Conservation (phyloP, 257 asterid species). For the Nicotiana tabacum region DNA sequence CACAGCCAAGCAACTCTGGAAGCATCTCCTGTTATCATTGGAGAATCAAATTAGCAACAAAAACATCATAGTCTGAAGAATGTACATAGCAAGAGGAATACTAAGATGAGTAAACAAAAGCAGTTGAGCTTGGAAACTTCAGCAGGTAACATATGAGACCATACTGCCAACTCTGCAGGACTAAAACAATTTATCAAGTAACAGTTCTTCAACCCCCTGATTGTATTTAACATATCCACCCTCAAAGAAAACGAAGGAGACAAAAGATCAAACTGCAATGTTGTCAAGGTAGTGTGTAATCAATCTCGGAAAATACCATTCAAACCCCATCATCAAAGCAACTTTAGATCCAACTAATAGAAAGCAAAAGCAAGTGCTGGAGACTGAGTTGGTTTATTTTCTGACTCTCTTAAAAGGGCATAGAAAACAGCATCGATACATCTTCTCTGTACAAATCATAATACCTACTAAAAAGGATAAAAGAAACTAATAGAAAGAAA, state of each 20-base stretch:
- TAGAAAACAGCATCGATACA: background rate
- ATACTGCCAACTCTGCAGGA: conserved; percentile 1
- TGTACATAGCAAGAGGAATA: background rate
- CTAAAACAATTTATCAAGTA: background rate
- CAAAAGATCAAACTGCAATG: background rate
- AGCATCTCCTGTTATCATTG: conserved; percentile 75
- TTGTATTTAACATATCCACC: conserved; percentile 1
- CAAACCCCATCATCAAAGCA: background rate
- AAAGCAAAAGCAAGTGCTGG: background rate
- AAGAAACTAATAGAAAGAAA: background rate
- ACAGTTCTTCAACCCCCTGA: background rate
- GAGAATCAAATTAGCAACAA: conserved; percentile 18
- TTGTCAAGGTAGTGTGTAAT: background rate
- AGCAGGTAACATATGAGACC: background rate
- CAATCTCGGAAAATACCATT: background rate
- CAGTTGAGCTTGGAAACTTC: background rate
- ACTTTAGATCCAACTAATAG: background rate
- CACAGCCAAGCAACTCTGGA: conserved; percentile 61
- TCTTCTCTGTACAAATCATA: background rate
- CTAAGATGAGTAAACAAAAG: background rate
- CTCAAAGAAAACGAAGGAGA: background rate
- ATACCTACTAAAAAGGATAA: background rate
- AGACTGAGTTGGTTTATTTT: background rate
- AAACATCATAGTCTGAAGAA: background rate
- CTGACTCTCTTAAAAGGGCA: background rate